Percentiles rank a stretch among this genome's conserved stretches.
Evolutionary conservation across 1,284 basidiomycete genomes (phyloP).

Genomic region (Leccinum cinnamomeum): DNA sequence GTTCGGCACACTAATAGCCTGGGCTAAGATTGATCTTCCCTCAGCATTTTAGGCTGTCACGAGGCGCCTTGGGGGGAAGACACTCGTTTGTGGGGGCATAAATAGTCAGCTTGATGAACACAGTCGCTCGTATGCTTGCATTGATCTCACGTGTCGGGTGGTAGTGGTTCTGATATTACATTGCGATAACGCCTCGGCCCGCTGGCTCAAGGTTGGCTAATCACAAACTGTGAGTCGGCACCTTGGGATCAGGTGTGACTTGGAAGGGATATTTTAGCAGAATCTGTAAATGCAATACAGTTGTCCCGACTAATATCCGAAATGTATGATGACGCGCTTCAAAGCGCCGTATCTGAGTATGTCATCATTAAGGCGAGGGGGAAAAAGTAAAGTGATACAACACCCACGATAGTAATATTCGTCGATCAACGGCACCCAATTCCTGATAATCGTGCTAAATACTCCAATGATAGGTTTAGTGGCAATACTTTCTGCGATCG

Average conservation of each 20-base stretch:
- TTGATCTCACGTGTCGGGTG: background rate
- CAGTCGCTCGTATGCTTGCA: background rate
- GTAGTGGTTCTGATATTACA: background rate
- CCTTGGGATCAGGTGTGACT: background rate
- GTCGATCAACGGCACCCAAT: slow-evolving; percentile 93
- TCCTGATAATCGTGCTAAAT: slow-evolving; percentile 75
- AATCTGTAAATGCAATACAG: slow-evolving; percentile 3
- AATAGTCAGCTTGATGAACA: background rate
- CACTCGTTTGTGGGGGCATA: background rate
- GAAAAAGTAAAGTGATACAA: background rate
- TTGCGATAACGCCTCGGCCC: background rate
- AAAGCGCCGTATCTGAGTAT: slow-evolving; percentile 53
- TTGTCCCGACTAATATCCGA: slow-evolving; percentile 3
- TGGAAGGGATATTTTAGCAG: background rate
- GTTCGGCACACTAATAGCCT: slow-evolving; percentile 16
- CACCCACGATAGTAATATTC: slow-evolving; percentile 92
- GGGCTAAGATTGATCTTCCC: slow-evolving; percentile 7
- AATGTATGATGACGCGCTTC: slow-evolving; percentile 22
- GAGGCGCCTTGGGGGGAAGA: slow-evolving; percentile 37
- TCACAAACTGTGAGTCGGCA: background rate
- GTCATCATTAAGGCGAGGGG: slow-evolving; percentile 4
- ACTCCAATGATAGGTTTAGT: slow-evolving; percentile 73
- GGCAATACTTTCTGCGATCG: slow-evolving; percentile 57
- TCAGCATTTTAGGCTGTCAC: slow-evolving; percentile 47
- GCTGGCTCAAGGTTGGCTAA: background rate